These are phyloP conservation scores for Diplodia corticola DNA, from an alignment of 2,329 filamentous ascomycete species.

Conservation along the genomic window DNA sequence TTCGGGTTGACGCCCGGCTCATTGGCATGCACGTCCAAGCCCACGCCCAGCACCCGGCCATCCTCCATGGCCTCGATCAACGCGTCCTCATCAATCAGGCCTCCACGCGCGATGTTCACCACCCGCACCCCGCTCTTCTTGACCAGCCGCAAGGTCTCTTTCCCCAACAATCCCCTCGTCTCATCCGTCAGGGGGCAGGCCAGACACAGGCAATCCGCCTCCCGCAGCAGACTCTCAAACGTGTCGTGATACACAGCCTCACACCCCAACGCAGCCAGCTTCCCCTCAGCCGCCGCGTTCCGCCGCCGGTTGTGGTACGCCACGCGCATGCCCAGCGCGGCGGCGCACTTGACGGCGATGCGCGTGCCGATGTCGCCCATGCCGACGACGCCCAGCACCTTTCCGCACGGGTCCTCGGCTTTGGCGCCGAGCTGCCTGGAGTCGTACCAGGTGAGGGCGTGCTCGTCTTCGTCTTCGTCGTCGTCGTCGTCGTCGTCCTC, in stretches of 20 bases:
- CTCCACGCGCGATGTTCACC: slow-evolving; percentile 60
- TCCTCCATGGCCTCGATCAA: slow-evolving; percentile 55
- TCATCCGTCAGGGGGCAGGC: slow-evolving; percentile 54
- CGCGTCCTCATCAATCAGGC: slow-evolving; percentile 58
- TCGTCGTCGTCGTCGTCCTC: slow-evolving; percentile 30
- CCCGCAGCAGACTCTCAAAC: slow-evolving; percentile 56
- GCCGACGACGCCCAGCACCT: slow-evolving; percentile 58
- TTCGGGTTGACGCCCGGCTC: slow-evolving; percentile 57
- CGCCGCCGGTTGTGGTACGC: slow-evolving; percentile 59
- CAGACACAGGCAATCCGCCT: slow-evolving; percentile 56
- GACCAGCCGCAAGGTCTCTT: slow-evolving; percentile 52
- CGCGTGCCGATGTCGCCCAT: slow-evolving; percentile 62
- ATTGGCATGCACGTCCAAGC: slow-evolving; percentile 59
- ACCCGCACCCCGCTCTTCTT: slow-evolving; percentile 58
- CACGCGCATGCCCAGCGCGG: slow-evolving; percentile 57
- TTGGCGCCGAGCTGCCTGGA: slow-evolving; percentile 60
- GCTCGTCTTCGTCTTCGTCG: slow-evolving; percentile 28
- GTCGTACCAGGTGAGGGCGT: slow-evolving; percentile 55
- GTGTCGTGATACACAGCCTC: slow-evolving; percentile 56
- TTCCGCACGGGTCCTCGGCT: slow-evolving; percentile 64
- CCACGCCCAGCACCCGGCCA: slow-evolving; percentile 56
- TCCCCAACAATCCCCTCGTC: slow-evolving; percentile 56
- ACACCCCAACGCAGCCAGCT: slow-evolving; percentile 39
- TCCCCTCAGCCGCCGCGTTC: slow-evolving; percentile 41
- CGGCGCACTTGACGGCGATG: slow-evolving; percentile 51